Conservation (phyloP, 495 filamentous ascomycete genomes). For the Hypoxylon rickii region DNA sequence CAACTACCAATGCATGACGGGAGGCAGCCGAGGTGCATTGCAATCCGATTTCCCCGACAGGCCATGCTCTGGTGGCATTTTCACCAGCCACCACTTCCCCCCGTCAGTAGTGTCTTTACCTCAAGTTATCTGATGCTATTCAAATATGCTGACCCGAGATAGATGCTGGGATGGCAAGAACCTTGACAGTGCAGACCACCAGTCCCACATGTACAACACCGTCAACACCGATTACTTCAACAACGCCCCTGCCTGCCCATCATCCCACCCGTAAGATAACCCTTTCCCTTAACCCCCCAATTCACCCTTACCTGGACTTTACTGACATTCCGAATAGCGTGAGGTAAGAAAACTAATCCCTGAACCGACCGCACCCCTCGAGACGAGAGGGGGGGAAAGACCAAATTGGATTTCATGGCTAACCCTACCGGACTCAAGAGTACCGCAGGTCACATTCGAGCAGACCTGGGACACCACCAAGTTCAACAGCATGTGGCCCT, state of each 20-base stretch:
- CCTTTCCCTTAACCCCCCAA: too few relatives aligned
- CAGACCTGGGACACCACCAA: conserved; percentile 54
- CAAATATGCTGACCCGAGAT: neutral
- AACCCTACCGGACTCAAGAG: neutral
- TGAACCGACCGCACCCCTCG: too few relatives aligned
- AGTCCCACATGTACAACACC: conserved; percentile 36
- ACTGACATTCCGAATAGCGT: too few relatives aligned
- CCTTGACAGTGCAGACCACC: conserved; percentile 42
- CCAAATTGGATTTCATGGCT: too few relatives aligned
- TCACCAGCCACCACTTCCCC: conserved; percentile 39
- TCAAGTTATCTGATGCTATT: neutral
- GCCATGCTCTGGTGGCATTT: conserved; percentile 33
- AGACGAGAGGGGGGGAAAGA: too few relatives aligned
- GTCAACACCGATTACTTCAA: conserved; percentile 41
- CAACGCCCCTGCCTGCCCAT: conserved; percentile 16
- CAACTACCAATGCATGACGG: conserved; percentile 37
- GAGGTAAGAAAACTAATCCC: too few relatives aligned
- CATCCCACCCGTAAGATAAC: conserved; percentile 13
- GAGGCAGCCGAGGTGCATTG: conserved; percentile 26
- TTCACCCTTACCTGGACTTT: too few relatives aligned
- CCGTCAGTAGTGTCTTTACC: conserved; percentile 18
- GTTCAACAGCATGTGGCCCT: conserved; percentile 52
- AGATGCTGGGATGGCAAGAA: conserved; percentile 45
- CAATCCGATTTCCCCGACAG: conserved; percentile 11
- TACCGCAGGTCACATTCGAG: conserved; percentile 54